These are phyloP conservation scores for Shiraia sp. DNA, from an alignment of 2,329 filamentous ascomycete species.

Conservation along the genomic window DNA sequence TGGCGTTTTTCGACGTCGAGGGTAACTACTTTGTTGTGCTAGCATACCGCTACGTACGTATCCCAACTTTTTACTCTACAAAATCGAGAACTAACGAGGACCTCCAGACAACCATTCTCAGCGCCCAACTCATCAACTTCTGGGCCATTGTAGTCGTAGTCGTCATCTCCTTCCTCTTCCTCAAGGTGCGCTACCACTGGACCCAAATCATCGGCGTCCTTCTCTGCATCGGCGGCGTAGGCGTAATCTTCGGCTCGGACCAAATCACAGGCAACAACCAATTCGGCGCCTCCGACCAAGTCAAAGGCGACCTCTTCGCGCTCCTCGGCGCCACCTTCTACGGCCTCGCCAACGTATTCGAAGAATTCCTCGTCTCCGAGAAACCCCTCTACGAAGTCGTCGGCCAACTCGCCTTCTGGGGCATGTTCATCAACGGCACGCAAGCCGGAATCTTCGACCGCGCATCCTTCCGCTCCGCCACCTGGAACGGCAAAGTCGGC, in stretches of 20 bases:
- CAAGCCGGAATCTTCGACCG: constrained; percentile 94
- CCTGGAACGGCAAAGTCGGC: constrained; percentile 59
- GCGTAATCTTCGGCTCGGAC: constrained; percentile 83
- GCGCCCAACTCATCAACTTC: constrained; percentile 95
- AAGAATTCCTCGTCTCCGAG: constrained; percentile 91
- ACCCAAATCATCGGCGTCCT: constrained; percentile 86
- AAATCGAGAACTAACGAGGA: neutral
- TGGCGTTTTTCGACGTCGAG: constrained; percentile 91
- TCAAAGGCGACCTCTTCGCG: constrained; percentile 93
- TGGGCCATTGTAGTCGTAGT: constrained; percentile 97
- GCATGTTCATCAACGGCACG: constrained; percentile 85
- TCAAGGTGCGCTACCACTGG: constrained; percentile 86
- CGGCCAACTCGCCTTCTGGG: constrained; percentile 86
- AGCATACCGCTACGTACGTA: constrained; percentile 69
- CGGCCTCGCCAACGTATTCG: constrained; percentile 85
- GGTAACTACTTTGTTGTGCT: constrained; percentile 98
- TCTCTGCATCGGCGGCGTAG: constrained; percentile 88
- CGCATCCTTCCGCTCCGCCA: constrained; percentile 60
- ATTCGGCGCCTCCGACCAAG: constrained; percentile 67
- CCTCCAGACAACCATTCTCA: constrained; percentile 79
- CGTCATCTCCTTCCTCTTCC: constrained; percentile 76
- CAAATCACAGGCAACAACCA: constrained; percentile 78
- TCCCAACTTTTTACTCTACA: neutral
- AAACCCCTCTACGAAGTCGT: constrained; percentile 91
- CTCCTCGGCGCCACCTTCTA: constrained; percentile 89